Evolutionary conservation across 345 rosid species (phyloP).

Genomic region (Bruguiera gymnorhiza): DNA sequence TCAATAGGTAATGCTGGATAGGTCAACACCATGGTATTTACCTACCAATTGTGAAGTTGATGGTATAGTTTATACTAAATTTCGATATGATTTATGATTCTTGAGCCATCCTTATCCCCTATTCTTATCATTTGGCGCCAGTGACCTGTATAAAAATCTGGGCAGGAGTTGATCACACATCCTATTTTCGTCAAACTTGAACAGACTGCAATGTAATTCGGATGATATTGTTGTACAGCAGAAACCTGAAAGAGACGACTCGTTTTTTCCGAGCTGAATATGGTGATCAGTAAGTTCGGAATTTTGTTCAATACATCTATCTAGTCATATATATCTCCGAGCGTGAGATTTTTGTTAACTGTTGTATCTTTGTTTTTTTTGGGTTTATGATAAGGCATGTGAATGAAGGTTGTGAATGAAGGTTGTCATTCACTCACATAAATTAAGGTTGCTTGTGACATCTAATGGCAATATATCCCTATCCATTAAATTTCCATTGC

Average conservation of each 20-base stretch:
- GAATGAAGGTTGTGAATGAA: no score
- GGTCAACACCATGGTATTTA: background rate
- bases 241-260: background rate
- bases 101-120: background rate
- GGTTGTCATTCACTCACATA: no score
- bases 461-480: no score
- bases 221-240: conserved; percentile 32
- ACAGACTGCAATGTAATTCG: conserved; percentile 14
- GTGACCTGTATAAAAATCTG: conserved; percentile 1
- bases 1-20: conserved; percentile 7
- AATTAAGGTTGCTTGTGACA: no score
- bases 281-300: no score
- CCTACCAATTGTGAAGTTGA: conserved; percentile 4
- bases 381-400: no score
- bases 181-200: conserved; percentile 4
- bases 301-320: no score
- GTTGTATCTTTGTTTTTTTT: no score
- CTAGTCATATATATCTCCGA: no score
- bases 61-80: conserved; percentile 12
- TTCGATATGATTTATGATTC: background rate
- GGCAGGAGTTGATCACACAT: background rate
- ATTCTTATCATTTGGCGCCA: background rate
- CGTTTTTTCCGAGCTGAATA: background rate
- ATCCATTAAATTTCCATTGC: no score
- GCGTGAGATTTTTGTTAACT: no score